Evolutionary conservation across 2,329 filamentous ascomycete species (phyloP).

Genomic region (Alternaria viburni): DNA sequence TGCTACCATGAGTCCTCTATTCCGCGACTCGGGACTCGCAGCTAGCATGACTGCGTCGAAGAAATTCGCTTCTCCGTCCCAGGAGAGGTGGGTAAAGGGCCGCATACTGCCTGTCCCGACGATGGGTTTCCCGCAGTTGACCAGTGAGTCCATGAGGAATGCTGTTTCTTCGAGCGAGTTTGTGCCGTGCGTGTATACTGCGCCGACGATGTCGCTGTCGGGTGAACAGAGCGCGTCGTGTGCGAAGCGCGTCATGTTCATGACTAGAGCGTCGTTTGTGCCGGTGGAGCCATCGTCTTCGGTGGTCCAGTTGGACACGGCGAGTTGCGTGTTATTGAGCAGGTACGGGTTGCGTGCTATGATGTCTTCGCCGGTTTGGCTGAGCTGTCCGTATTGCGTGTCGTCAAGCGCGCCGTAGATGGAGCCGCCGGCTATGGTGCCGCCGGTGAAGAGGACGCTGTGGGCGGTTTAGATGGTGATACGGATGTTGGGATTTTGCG

Average conservation of each 20-base stretch:
- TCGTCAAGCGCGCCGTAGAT: slow-evolving; percentile 38
- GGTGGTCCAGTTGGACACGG: slow-evolving; percentile 36
- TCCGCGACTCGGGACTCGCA: slow-evolving; percentile 23
- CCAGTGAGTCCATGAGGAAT: slow-evolving; percentile 33
- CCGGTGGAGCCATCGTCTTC: slow-evolving; percentile 28
- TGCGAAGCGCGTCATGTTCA: slow-evolving; percentile 42
- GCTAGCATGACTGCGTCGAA: slow-evolving; percentile 37
- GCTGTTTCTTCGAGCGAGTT: slow-evolving; percentile 40
- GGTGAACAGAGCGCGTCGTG: slow-evolving; percentile 33
- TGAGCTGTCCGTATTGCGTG: slow-evolving; percentile 36
- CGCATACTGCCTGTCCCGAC: slow-evolving; percentile 36
- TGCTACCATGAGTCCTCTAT: slow-evolving; percentile 35
- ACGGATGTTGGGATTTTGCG: too few relatives aligned
- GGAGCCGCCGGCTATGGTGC: slow-evolving; percentile 35
- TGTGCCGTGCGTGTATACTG: slow-evolving; percentile 37
- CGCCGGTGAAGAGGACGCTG: slow-evolving; percentile 35
- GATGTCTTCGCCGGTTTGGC: slow-evolving; percentile 31
- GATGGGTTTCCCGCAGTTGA: slow-evolving; percentile 38
- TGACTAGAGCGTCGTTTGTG: slow-evolving; percentile 36
- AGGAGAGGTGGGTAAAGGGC: slow-evolving; percentile 32
- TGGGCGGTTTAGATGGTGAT: not conserved
- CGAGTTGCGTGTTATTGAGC: slow-evolving; percentile 37
- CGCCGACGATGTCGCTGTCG: slow-evolving; percentile 38
- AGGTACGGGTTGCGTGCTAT: slow-evolving; percentile 37
- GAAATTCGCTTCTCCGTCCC: slow-evolving; percentile 38